Evolutionary conservation across 345 rosid genomes (phyloP).

Genomic region (Cardamine occulta): DNA sequence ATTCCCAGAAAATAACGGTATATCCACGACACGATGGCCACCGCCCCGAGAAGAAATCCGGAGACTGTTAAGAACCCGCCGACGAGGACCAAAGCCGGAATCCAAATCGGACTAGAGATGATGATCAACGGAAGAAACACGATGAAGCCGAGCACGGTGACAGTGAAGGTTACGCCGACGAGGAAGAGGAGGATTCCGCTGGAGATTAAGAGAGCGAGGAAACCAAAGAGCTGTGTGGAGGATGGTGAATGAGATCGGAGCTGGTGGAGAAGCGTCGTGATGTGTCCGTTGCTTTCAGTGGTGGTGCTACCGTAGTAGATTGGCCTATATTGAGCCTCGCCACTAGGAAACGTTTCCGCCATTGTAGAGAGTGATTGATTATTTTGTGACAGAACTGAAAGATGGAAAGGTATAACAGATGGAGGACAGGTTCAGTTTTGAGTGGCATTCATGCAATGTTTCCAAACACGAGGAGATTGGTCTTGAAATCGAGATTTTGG

Average conservation of each 20-base stretch:
- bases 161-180: constrained; percentile 58
- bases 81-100: constrained; percentile 51
- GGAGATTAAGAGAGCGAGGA: constrained; percentile 62
- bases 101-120: constrained; percentile 75
- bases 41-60: constrained; percentile 55
- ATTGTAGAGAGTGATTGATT: constrained; percentile 36
- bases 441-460: constrained; percentile 46
- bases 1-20: constrained; percentile 70
- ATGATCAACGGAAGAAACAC: constrained; percentile 63
- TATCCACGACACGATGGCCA: constrained; percentile 60
- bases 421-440: constrained; percentile 37
- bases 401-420: constrained; percentile 22
- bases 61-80: constrained; percentile 58
- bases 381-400: constrained; percentile 21
- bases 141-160: constrained; percentile 51
- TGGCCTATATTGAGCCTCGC: constrained; percentile 37
- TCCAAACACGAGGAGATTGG: constrained; percentile 45
- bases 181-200: constrained; percentile 68
- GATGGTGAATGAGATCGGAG: constrained; percentile 62
- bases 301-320: constrained; percentile 41
- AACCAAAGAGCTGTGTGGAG: constrained; percentile 64
- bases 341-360: constrained; percentile 36
- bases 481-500: constrained; percentile 21
- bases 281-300: constrained; percentile 25
- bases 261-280: constrained; percentile 45